Percentiles rank a stretch among this genome's conserved stretches.
These are phyloP conservation scores for Globisporangium emineosum DNA, from an alignment of 352 stramenopile species.

Conservation along the genomic window DNA sequence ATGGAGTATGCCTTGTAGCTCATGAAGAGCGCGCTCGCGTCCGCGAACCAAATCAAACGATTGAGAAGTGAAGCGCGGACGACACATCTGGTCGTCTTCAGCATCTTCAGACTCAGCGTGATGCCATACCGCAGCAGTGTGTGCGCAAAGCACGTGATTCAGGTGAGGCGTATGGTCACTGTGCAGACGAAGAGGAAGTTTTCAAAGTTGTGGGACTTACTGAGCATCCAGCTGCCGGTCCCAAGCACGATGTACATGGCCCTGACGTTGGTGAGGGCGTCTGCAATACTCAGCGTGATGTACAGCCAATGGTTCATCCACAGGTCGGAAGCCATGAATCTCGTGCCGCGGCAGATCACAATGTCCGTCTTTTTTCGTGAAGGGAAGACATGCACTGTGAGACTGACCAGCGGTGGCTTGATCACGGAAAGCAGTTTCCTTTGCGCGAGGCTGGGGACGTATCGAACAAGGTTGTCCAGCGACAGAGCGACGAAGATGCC, in stretches of 20 bases:
- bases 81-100: conserved; percentile 37
- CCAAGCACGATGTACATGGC: conserved; percentile 42
- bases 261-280: conserved; percentile 37
- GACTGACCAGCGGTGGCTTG: conserved; percentile 38
- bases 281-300: conserved; percentile 50
- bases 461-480: conserved; percentile 30
- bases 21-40: conserved; percentile 11
- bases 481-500: conserved; percentile 40
- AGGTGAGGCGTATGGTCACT: conserved; percentile 40
- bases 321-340: conserved; percentile 45
- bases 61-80: neutral
- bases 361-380: conserved; percentile 29
- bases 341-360: conserved; percentile 28
- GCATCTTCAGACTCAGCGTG: conserved; percentile 30
- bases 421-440: conserved; percentile 25
- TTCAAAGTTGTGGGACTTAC: conserved; percentile 28
- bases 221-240: conserved; percentile 52
- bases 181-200: conserved; percentile 53
- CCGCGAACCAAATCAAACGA: neutral
- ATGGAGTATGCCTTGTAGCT: conserved; percentile 36
- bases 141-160: conserved; percentile 50
- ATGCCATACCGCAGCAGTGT: conserved; percentile 23
- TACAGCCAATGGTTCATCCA: conserved; percentile 73
- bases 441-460: conserved; percentile 26
- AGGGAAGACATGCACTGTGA: conserved; percentile 31